Evolutionary conservation across 2,329 filamentous ascomycete genomes (phyloP).

Genomic region (Exophiala mesophila): DNA sequence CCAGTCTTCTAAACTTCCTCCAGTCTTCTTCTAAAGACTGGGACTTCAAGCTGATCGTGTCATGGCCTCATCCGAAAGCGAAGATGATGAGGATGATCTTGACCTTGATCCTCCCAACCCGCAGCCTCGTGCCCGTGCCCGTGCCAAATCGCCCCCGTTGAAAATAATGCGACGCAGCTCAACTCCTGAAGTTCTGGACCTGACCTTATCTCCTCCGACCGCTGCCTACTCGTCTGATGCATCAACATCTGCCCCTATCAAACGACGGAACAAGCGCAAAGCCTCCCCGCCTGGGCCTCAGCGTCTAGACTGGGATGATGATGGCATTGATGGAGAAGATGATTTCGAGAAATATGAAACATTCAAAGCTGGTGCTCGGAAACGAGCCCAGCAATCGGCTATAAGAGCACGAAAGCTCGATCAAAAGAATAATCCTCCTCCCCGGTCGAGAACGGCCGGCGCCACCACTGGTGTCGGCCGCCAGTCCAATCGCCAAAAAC

Average conservation of each 20-base stretch:
- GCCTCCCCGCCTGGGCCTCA: not conserved
- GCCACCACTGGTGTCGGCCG: conserved; percentile 28
- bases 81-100: conserved; percentile 18
- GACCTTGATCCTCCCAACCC: not conserved
- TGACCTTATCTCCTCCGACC: not conserved
- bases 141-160: conserved; percentile 1
- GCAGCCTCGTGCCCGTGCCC: not conserved
- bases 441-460: conserved; percentile 34
- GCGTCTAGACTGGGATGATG: not conserved
- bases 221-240: not conserved
- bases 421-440: conserved; percentile 35
- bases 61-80: conserved; percentile 22
- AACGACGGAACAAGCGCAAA: no score
- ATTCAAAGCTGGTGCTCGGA: conserved; percentile 51
- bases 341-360: conserved; percentile 52
- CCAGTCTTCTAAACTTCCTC: no score
- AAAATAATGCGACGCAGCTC: not conserved
- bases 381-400: conserved; percentile 47
- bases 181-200: not conserved
- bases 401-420: conserved; percentile 45
- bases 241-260: not conserved
- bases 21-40: no score
- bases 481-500: conserved; percentile 27
- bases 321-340: not conserved
- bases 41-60: no score